Evolutionary conservation across 202 grass and related monocot species (phyloP).

Genomic region (Carex sylvatica): DNA sequence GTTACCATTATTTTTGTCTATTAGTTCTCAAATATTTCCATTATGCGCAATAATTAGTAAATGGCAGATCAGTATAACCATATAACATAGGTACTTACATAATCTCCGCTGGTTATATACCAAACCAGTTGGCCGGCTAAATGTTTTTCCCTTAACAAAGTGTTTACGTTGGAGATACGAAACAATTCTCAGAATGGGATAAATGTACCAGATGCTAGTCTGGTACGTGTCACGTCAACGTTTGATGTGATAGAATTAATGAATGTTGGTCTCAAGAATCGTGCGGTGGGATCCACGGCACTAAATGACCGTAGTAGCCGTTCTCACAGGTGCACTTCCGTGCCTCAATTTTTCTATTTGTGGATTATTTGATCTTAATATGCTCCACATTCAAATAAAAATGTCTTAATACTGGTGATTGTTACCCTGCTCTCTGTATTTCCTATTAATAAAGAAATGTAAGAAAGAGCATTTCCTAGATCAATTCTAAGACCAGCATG

Average conservation of each 20-base stretch:
- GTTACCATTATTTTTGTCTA: conserved; percentile 26
- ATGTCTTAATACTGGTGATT: not conserved
- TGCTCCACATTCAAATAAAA: not conserved
- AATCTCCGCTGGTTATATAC: not conserved
- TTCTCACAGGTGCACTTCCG: conserved; percentile 71
- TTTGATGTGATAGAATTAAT: conserved; percentile 92
- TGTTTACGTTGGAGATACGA: conserved; percentile 82
- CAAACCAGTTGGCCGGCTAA: not conserved
- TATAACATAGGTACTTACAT: not conserved
- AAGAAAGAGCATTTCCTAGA: not conserved
- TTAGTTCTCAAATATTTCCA: conserved; percentile 18
- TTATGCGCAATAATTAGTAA: not conserved
- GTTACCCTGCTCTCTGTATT: not conserved
- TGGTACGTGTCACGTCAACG: conserved; percentile 70
- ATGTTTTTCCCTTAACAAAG: conserved; percentile 57
- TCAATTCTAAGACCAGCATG: not conserved
- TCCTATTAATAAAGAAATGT: conserved; percentile 1
- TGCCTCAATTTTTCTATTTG: conserved; percentile 1
- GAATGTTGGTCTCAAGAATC: conserved; percentile 90
- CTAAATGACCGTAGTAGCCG: conserved; percentile 96
- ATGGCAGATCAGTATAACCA: not conserved
- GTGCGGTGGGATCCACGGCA: conserved; percentile 82
- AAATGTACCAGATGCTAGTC: conserved; percentile 89
- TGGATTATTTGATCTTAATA: not conserved
- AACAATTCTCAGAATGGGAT: conserved; percentile 95